Evolutionary conservation across 768 basidiomycete genomes (phyloP), one percentile per base, ranked within the genome.

Genomic region (Amanita molliuscula): DNA sequence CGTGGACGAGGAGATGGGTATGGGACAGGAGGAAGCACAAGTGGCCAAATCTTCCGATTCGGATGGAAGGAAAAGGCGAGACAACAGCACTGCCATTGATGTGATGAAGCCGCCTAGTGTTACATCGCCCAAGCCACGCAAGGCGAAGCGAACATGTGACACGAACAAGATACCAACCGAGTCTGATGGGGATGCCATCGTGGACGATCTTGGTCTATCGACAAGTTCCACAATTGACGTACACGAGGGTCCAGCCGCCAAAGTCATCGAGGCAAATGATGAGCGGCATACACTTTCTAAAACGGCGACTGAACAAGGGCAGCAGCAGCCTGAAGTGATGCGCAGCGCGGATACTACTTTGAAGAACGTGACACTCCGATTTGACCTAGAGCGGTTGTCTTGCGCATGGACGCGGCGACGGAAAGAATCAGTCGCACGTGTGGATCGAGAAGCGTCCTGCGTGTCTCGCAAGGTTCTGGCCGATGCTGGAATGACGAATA

Each of bases 401-500:
- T 25, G 46, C 25, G 48, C 53, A 16, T 67, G 65, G 65, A 44
- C 13, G 5, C 36, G 46, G 9, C 25, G 9, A 16, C 6, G 29
- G 36, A 48, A 42, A 18, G 4, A 16, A n/a, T 13, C 11, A 16
- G 31, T 18, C 9, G 7, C 18, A 21, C 9, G 11, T 23, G n/a
- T 25, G 8, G 28, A 38, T 2, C 15, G 20, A 18, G 51, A 29
- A 18, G 26, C 23, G 18, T 0, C 48, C 6, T 23, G 25, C 10
- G 8, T 10, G 3, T 38, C 41, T 5, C 13, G 21, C 4, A 57
- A 56, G 43, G 56, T 68, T 6, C 60, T 65, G 1, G 51, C 51
- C 8, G 74, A 70, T 41, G 74, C 73, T 18, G 63, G 73, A 1
- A 56, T 76, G 1, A 56, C 62, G 3, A 71, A 74, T 47, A 64